Percentiles rank a stretch among this genome's conserved stretches.
Evolutionary conservation across 2,329 filamentous ascomycete species (phyloP).

Genomic region (Aspergillus uvarum): DNA sequence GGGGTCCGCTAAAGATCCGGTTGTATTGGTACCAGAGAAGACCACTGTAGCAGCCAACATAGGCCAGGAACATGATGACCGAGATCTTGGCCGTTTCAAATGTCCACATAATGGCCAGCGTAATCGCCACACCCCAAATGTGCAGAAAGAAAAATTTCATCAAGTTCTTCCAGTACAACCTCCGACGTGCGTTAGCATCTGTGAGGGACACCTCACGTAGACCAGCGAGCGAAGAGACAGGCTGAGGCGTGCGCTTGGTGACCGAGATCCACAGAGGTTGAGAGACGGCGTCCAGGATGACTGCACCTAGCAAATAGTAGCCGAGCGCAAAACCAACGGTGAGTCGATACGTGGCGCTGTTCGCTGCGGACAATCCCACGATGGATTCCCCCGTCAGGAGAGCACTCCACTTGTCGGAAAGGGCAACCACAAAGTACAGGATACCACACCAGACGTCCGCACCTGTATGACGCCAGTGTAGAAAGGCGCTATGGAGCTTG

Average conservation of each 20-base stretch:
- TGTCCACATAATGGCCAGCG: slow-evolving; percentile 51
- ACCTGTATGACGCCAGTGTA: slow-evolving; percentile 57
- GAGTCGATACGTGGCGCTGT: slow-evolving; percentile 42
- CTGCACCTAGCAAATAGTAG: slow-evolving; percentile 58
- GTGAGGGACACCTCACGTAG: slow-evolving; percentile 31
- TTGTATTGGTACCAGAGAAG: slow-evolving; percentile 55
- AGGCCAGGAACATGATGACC: slow-evolving; percentile 51
- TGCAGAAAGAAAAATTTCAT: slow-evolving; percentile 51
- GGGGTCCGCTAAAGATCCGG: slow-evolving; percentile 52
- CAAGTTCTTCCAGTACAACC: slow-evolving; percentile 52
- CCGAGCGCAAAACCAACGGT: slow-evolving; percentile 56
- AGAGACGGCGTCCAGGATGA: slow-evolving; percentile 52
- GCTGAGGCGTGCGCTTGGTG: slow-evolving; percentile 7
- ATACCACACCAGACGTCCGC: slow-evolving; percentile 55
- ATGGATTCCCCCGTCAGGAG: slow-evolving; percentile 47
- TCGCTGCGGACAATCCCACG: slow-evolving; percentile 39
- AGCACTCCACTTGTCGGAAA: slow-evolving; percentile 56
- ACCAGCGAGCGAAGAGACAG: slow-evolving; percentile 2
- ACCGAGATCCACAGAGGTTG: slow-evolving; percentile 17
- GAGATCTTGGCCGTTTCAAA: slow-evolving; percentile 46
- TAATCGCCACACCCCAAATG: slow-evolving; percentile 52
- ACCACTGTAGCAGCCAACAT: slow-evolving; percentile 52
- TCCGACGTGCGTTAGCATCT: slow-evolving; percentile 45
- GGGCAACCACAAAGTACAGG: slow-evolving; percentile 54
- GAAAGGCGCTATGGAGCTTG: slow-evolving; percentile 56